Conservation (phyloP, 441 rosid species). For the Euphorbia schlechtendalii region DNA sequence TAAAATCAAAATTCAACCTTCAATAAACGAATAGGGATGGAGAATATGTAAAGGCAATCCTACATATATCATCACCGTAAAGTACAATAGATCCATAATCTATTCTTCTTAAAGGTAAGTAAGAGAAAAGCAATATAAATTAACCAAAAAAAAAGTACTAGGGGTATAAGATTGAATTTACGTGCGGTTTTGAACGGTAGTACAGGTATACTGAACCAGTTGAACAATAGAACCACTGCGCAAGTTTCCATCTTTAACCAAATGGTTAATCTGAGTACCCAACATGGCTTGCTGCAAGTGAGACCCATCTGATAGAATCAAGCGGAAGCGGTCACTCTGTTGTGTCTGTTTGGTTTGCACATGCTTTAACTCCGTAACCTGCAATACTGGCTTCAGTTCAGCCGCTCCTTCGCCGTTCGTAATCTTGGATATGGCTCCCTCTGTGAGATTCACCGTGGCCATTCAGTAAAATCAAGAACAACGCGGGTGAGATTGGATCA, state of each 20-base stretch:
- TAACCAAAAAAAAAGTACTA: background rate
- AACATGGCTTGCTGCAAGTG: slow-evolving; percentile 61
- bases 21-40: too few species aligned
- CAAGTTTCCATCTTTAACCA: slow-evolving; percentile 43
- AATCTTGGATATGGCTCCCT: slow-evolving; percentile 46
- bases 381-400: slow-evolving; percentile 54
- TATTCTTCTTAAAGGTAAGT: background rate
- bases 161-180: slow-evolving; percentile 24
- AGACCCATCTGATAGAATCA: slow-evolving; percentile 64
- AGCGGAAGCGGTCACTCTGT: slow-evolving; percentile 41
- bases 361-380: slow-evolving; percentile 54
- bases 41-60: too few species aligned
- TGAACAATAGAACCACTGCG: slow-evolving; percentile 54
- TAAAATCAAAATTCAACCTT: background rate
- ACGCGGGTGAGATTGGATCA: too few species aligned
- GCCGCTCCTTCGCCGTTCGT: slow-evolving; percentile 33
- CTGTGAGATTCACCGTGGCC: slow-evolving; percentile 42
- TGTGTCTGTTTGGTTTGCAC: slow-evolving; percentile 42
- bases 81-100: too few species aligned
- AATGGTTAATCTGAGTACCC: slow-evolving; percentile 41
- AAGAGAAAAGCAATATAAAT: background rate
- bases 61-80: too few species aligned
- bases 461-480: background rate
- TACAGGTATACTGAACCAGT: slow-evolving; percentile 50
- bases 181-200: slow-evolving; percentile 51